phyloP scores from a whole-genome alignment of 768 basidiomycete genomes.

The Steccherinum ochraceum region DNA sequence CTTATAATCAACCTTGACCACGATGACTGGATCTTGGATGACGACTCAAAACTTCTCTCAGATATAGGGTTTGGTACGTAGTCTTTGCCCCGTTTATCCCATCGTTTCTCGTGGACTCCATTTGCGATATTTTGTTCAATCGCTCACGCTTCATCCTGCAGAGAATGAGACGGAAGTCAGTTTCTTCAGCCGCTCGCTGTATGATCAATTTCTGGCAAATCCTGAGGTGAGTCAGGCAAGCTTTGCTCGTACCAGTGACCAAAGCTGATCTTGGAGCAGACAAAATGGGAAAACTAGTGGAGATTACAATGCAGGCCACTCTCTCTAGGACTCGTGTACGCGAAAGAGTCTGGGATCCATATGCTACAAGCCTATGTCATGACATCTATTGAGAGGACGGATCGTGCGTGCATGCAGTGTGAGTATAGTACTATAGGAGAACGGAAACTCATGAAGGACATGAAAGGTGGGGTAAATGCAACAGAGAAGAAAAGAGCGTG shows the following conservation, averaged over 20 bases:
- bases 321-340: neutral
- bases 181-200: slow-evolving; percentile 75
- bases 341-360: neutral
- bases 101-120: neutral
- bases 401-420: slow-evolving; percentile 9
- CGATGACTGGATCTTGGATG: slow-evolving; percentile 85
- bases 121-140: neutral
- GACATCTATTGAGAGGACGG: slow-evolving; percentile 1
- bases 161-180: slow-evolving; percentile 97
- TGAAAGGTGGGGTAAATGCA: slow-evolving; percentile 7
- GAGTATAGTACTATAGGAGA: slow-evolving; percentile 8
- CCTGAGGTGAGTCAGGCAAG: slow-evolving; percentile 75
- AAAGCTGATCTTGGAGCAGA: slow-evolving; percentile 6
- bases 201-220: slow-evolving; percentile 75
- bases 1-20: slow-evolving; percentile 97
- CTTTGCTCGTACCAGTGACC: too few species aligned
- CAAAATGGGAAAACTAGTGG: slow-evolving; percentile 17
- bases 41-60: slow-evolving; percentile 58
- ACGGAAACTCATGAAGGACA: slow-evolving; percentile 1
- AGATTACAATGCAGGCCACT: neutral
- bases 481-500: slow-evolving; percentile 6
- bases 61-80: slow-evolving; percentile 71
- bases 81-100: neutral
- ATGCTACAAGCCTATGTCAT: slow-evolving; percentile 1
- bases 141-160: slow-evolving; percentile 24